Evolutionary conservation across 371 early-diverging fungal species (phyloP).

Genomic region (Apophysomyces elegans): DNA sequence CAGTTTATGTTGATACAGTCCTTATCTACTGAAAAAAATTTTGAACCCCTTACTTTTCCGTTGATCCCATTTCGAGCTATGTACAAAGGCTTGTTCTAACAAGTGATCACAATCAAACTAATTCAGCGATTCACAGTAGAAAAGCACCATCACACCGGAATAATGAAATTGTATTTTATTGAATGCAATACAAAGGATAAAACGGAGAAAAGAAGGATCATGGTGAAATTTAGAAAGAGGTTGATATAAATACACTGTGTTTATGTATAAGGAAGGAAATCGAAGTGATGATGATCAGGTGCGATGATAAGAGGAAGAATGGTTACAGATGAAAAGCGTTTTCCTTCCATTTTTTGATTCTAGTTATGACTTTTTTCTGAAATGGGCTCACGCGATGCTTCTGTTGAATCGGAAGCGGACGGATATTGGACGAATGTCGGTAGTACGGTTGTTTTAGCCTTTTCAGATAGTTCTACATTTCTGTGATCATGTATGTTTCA

Average conservation of each 20-base stretch:
- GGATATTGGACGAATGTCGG: background rate
- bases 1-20: background rate
- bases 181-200: background rate
- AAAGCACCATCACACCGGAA: background rate
- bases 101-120: too few relatives aligned
- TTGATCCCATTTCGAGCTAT: background rate
- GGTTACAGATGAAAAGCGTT: constrained; percentile 2
- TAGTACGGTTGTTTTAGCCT: background rate
- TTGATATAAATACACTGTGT: constrained; percentile 3
- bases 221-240: constrained; percentile 1
- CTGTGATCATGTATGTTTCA: background rate
- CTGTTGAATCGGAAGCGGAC: background rate
- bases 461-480: constrained; percentile 3
- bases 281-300: background rate
- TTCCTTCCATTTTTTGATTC: background rate
- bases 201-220: background rate
- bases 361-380: background rate
- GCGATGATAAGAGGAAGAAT: background rate
- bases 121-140: background rate
- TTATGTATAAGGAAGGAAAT: background rate
- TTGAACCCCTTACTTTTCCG: background rate
- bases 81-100: too few relatives aligned
- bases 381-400: background rate
- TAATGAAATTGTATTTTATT: background rate
- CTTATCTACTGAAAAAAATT: background rate